A percentile compares a stretch with the other conserved stretches of the same genome.
Evolutionary conservation across 2,329 filamentous ascomycete species (phyloP).

Genomic region (Penicillium sp.): DNA sequence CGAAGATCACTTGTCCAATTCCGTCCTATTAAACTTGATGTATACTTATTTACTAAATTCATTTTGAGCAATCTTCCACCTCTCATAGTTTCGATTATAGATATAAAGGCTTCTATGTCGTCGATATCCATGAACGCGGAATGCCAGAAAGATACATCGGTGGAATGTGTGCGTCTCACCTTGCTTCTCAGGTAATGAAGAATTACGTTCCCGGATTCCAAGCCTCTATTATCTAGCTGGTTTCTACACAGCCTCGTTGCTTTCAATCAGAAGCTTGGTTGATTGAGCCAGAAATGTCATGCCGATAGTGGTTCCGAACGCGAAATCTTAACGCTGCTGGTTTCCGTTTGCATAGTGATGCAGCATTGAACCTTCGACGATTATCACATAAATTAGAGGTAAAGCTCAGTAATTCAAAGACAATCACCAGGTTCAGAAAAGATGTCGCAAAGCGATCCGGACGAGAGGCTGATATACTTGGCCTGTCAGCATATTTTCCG

Average conservation of each 20-base stretch:
- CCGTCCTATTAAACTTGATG: no score
- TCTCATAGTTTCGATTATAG: no score
- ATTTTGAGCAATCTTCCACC: no score
- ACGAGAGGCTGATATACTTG: constrained; percentile 4
- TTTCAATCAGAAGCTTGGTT: no score
- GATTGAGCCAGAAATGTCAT: no score
- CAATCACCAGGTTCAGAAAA: not conserved
- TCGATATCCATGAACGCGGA: not conserved
- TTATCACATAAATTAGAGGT: not conserved
- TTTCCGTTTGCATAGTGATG: not conserved
- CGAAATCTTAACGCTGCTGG: no score
- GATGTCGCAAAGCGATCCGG: constrained; percentile 1
- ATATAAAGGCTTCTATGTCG: no score
- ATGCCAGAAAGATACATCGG: constrained; percentile 1
- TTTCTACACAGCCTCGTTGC: no score
- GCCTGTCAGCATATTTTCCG: constrained; percentile 3
- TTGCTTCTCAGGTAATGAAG: not conserved
- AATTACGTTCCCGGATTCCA: not conserved
- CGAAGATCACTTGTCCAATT: no score
- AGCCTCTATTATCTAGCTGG: no score
- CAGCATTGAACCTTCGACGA: not conserved
- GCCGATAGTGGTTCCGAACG: no score
- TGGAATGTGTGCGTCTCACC: constrained; percentile 3
- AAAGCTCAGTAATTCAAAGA: not conserved
- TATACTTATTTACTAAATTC: no score